phyloP scores from a whole-genome alignment of 345 rosid species.

The Eucalyptus marginata region DNA sequence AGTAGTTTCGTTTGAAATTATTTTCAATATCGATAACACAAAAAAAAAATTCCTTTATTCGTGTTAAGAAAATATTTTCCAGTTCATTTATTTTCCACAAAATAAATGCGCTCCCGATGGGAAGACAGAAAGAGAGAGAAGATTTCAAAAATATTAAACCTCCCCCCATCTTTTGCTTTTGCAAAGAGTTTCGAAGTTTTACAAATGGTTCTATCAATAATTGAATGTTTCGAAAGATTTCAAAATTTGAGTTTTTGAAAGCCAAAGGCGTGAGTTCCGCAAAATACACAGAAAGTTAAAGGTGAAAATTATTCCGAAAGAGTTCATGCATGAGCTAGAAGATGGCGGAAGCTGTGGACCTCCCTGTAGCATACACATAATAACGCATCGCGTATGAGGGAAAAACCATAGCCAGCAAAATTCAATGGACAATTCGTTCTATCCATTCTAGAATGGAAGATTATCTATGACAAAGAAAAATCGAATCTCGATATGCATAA shows the following conservation, averaged over 20 bases:
- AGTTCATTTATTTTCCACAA: accelerated
- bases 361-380: neutral
- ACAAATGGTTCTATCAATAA: neutral
- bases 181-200: neutral
- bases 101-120: accelerated
- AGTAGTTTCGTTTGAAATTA: no score
- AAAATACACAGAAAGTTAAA: neutral
- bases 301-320: neutral
- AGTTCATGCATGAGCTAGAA: neutral
- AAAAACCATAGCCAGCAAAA: accelerated
- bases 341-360: neutral
- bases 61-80: no score
- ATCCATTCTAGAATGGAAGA: neutral
- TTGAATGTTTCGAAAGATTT: neutral
- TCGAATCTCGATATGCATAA: neutral
- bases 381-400: neutral
- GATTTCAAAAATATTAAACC: neutral
- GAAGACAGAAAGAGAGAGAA: accelerated
- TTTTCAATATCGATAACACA: accelerated
- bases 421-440: neutral
- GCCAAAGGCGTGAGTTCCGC: neutral
- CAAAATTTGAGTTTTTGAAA: neutral
- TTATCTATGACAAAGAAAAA: neutral
- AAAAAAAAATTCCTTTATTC: no score
- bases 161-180: neutral